phyloP scores from a whole-genome alignment of 1,284 basidiomycete species.

The Austroboletus olivaceoglutinosus region DNA sequence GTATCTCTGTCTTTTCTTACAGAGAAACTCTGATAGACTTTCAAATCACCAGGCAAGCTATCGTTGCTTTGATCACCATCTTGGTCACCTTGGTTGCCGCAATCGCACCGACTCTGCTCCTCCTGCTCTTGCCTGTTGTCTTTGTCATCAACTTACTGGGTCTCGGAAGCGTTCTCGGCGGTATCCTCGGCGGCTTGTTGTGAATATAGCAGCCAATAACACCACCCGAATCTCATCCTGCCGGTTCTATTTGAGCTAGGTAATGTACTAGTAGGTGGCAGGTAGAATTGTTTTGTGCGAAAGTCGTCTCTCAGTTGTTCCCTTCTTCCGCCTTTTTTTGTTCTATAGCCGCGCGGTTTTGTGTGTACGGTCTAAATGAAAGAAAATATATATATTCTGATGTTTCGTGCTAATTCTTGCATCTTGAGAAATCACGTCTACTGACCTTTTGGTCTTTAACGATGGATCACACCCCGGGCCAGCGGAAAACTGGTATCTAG shows the following conservation, averaged over 20 bases:
- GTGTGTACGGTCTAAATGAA: neutral
- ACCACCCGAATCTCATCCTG: neutral
- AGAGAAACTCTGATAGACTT: neutral
- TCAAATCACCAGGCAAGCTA: neutral
- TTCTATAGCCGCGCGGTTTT: neutral
- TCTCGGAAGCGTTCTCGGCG: slow-evolving; percentile 3
- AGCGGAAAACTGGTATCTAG: too few relatives aligned
- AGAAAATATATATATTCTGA: neutral
- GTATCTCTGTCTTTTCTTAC: neutral
- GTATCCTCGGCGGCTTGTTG: slow-evolving; percentile 7
- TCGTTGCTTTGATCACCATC: slow-evolving; percentile 4
- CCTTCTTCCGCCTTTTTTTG: neutral
- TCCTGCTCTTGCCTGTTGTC: slow-evolving; percentile 7
- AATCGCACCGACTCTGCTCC: slow-evolving; percentile 1
- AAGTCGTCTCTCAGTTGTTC: too few relatives aligned
- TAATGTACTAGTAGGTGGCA: too few relatives aligned
- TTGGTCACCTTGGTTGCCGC: slow-evolving; percentile 7
- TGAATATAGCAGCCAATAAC: neutral
- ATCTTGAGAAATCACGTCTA: too few relatives aligned
- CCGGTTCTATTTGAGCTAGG: neutral
- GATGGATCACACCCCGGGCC: too few relatives aligned
- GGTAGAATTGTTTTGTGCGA: neutral
- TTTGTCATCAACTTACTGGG: slow-evolving; percentile 7
- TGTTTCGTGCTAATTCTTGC: neutral
- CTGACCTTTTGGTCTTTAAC: too few relatives aligned